These are phyloP conservation scores for Lagerstroemia speciosa DNA, from an alignment of 345 rosid genomes.

Conservation along the genomic window DNA sequence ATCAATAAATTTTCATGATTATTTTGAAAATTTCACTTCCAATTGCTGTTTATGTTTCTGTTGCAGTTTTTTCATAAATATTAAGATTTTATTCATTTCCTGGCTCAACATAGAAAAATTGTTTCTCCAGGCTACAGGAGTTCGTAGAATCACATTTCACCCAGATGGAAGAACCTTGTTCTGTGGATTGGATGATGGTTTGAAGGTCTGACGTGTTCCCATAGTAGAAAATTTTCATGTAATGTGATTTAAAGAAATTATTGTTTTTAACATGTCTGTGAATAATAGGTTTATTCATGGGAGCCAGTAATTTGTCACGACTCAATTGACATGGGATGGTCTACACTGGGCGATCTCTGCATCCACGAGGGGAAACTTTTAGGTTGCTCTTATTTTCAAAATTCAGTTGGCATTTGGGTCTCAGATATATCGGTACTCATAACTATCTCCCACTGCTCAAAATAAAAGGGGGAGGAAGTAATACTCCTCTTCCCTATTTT, in stretches of 20 bases:
- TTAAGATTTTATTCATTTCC: not conserved
- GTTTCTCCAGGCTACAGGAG: conserved; percentile 58
- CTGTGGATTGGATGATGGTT: conserved; percentile 77
- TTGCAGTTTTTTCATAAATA: not conserved
- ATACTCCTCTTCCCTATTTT: conserved; percentile 3
- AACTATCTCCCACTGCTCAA: not conserved
- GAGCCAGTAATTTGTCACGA: conserved; percentile 92
- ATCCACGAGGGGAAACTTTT: conserved; percentile 77
- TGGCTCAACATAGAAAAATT: not conserved
- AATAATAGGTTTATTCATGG: conserved; percentile 89
- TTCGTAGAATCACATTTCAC: conserved; percentile 63
- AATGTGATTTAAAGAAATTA: conserved; percentile 6
- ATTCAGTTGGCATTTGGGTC: conserved; percentile 88
- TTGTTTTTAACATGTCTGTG: conserved; percentile 12
- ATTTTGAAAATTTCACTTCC: not conserved
- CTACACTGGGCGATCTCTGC: conserved; percentile 80
- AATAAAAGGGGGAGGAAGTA: not conserved
- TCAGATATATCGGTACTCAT: conserved; percentile 62
- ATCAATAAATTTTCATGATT: not conserved
- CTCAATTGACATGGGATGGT: conserved; percentile 86
- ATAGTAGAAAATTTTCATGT: not conserved
- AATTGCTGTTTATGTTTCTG: not conserved
- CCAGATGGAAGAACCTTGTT: conserved; percentile 89
- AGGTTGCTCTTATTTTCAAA: conserved; percentile 75
- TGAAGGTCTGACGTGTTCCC: conserved; percentile 55